Conservation (phyloP, 2,329 filamentous ascomycete genomes). For the Diaporthe citrichinensis region DNA sequence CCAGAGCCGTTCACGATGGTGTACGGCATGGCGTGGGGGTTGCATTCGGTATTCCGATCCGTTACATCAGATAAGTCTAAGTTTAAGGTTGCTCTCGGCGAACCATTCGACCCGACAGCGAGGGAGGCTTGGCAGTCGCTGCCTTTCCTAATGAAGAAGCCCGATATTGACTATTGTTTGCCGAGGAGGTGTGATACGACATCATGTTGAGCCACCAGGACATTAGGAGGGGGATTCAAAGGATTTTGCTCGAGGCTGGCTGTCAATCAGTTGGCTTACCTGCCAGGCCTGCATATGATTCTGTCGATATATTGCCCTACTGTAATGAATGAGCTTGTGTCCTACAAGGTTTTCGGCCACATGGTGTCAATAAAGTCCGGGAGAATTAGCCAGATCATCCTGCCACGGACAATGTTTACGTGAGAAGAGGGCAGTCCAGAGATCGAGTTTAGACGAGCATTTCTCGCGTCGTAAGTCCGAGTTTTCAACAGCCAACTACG, state of each 20-base stretch:
- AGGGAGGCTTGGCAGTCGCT: not conserved
- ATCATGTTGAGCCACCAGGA: not conserved
- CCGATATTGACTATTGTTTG: conserved; percentile 15
- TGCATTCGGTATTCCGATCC: conserved; percentile 23
- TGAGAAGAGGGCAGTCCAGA: too few relatives aligned
- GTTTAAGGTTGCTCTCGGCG: conserved; percentile 24
- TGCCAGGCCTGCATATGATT: conserved; percentile 25
- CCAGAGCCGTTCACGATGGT: not conserved
- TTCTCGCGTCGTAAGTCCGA: too few relatives aligned
- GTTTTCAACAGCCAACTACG: too few relatives aligned
- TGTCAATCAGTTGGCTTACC: not conserved
- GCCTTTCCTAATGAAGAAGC: conserved; percentile 12
- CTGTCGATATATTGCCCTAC: not conserved
- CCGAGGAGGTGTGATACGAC: conserved; percentile 9
- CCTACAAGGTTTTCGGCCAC: not conserved
- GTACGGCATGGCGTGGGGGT: not conserved
- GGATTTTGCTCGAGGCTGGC: not conserved
- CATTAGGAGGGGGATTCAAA: not conserved
- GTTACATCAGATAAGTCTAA: conserved; percentile 27
- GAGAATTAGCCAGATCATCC: not conserved
- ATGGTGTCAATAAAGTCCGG: not conserved
- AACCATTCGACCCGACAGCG: not conserved
- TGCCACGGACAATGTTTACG: not conserved
- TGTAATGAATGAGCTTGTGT: conserved; percentile 3
- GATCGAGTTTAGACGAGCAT: too few relatives aligned